Conservation (phyloP, 192 early-diverging fungal genomes). For the Rhizoclosmatium sp. region DNA sequence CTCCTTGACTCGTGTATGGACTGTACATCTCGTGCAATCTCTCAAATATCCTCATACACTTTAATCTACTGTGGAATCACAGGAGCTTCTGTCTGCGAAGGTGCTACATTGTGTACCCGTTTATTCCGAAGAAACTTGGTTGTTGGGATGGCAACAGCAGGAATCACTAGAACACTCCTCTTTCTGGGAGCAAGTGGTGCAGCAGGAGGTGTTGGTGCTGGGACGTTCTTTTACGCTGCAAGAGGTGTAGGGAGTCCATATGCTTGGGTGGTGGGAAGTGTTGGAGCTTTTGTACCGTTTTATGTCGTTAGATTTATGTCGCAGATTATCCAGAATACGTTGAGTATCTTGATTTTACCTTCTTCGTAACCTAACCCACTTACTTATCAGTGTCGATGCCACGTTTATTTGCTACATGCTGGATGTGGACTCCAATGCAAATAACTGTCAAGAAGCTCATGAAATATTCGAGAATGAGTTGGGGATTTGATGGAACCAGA, state of each 20-base stretch:
- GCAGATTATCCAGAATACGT: conserved; percentile 79
- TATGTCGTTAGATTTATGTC: conserved; percentile 74
- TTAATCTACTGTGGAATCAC: conserved; percentile 76
- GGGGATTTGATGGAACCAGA: conserved; percentile 4
- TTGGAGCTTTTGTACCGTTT: conserved; percentile 66
- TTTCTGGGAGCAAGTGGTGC: conserved; percentile 66
- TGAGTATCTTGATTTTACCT: conserved; percentile 43
- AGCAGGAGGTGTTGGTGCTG: conserved; percentile 62
- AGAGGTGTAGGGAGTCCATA: conserved; percentile 54
- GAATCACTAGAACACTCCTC: conserved; percentile 60
- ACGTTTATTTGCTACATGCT: conserved; percentile 83
- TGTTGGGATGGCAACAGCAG: conserved; percentile 67
- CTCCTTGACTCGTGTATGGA: conserved; percentile 32
- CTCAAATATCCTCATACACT: conserved; percentile 63
- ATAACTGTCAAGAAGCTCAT: conserved; percentile 54
- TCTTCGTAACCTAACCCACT: background rate
- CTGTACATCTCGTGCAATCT: conserved; percentile 30
- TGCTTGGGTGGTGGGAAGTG: conserved; percentile 67
- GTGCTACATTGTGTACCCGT: conserved; percentile 67
- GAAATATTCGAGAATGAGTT: conserved; percentile 46
- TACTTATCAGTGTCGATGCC: conserved; percentile 69
- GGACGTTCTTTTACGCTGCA: conserved; percentile 59
- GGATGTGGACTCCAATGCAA: conserved; percentile 70
- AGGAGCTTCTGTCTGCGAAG: conserved; percentile 66
- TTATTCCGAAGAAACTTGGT: conserved; percentile 81